Evolutionary conservation across 1,284 basidiomycete genomes (phyloP), one percentile per base, ranked within the genome.

Genomic region (Ceratobasidium sp.): DNA sequence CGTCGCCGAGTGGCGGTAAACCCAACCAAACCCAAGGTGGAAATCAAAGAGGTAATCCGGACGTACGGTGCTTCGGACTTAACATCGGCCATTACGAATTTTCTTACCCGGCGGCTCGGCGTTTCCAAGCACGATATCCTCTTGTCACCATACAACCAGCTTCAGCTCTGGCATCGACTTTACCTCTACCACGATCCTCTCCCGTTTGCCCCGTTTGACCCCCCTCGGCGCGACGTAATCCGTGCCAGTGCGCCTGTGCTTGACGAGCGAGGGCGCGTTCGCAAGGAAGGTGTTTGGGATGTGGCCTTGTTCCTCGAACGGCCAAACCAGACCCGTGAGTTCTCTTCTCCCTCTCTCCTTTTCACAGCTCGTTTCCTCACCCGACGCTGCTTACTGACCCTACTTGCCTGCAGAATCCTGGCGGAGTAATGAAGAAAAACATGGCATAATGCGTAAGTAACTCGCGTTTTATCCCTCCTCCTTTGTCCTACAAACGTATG

Each of bases 161-260:
- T 72, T 7, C 18, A 58, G 40, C 2, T 72, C 18, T 72, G 70
- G 70, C 70, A 72, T 44, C 33, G 40, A 26, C 15, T 61, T 12
- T 72, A 72, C 55, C 70, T 72, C n/a, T 40, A 44, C 55, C 70
- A 72, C 23, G 23, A 44, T 13, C 55, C 70, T 23, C 70, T 58
- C 39, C 40, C 56, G 4, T 72, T 72, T 26, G 53, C 70, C 18
- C 70, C 70, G 3, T 60, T 60, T 40, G 56, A 72, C 12, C 53
- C 56, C 15, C 53, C 40, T 23, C 53, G 44, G 1, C 70, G 42
- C 40, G 70, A 72, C 26, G 55, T 72, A 23, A 56, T 72, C n/a
- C 56, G 56, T 13, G 40, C 70, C 33, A 72, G 40, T 5, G 18
- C 55, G 44, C n/a, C 39, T 20, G 51, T 20, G 49, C 10, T 56